Conservation (phyloP, 257 asterid genomes). For the Solanum peruvianum region DNA sequence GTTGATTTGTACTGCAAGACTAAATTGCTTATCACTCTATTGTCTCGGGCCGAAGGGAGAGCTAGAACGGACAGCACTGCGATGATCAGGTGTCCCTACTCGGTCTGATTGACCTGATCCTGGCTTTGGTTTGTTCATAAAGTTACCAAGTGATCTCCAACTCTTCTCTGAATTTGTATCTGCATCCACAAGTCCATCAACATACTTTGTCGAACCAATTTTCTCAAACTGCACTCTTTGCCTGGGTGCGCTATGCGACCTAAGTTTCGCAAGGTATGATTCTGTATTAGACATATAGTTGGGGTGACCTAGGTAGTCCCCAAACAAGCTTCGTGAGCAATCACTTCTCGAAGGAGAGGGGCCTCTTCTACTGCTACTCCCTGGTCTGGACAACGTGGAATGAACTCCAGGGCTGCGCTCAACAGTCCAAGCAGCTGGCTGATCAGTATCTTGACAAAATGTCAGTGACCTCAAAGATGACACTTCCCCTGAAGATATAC, state of each 20-base stretch:
- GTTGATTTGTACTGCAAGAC: neutral
- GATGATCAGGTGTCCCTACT: conserved; percentile 14
- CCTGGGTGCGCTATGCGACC: conserved; percentile 92
- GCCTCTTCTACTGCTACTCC: conserved; percentile 37
- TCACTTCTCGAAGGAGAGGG: conserved; percentile 56
- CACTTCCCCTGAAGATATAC: conserved; percentile 64
- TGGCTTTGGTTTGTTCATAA: conserved; percentile 9
- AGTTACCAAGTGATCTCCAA: conserved; percentile 15
- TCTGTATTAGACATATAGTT: conserved; percentile 81
- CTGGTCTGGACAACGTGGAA: conserved; percentile 48
- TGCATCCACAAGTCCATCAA: conserved; percentile 35
- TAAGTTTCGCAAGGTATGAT: conserved; percentile 65
- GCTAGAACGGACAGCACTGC: conserved; percentile 1
- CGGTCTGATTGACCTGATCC: conserved; percentile 18
- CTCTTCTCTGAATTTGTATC: conserved; percentile 60
- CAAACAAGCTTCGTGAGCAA: conserved; percentile 51
- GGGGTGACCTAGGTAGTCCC: conserved; percentile 54
- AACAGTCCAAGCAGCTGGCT: conserved; percentile 27
- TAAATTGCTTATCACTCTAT: conserved; percentile 3
- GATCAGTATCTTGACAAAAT: conserved; percentile 32
- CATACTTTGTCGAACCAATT: conserved; percentile 12
- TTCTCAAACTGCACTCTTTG: conserved; percentile 67
- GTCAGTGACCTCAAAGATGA: conserved; percentile 30
- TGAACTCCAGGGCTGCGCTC: conserved; percentile 54
- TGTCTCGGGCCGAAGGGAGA: conserved; percentile 12